Evolutionary conservation across 176 grass and related monocot genomes (phyloP).

Genomic region (Lolium perenne): DNA sequence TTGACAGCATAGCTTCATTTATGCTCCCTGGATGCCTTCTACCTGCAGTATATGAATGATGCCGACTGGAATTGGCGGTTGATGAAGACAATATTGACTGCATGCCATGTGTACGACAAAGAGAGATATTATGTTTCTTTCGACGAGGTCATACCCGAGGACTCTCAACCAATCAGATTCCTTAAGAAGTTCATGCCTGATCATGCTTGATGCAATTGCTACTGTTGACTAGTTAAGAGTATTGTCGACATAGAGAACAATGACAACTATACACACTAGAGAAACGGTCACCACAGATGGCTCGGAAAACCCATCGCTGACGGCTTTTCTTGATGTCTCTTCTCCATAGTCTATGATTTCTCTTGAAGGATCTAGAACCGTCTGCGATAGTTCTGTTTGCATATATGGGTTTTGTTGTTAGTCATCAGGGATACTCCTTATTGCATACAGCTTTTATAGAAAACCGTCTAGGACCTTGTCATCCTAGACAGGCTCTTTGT

Average conservation of each 20-base stretch:
- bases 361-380: not conserved
- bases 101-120: conserved; percentile 90
- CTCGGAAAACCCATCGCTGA: conserved; percentile 5
- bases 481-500: not conserved
- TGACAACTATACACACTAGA: not conserved
- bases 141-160: conserved; percentile 75
- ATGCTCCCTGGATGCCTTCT: conserved; percentile 27
- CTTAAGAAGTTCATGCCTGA: conserved; percentile 88
- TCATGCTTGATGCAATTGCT: conserved; percentile 59
- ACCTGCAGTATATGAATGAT: conserved; percentile 86
- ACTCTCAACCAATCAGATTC: conserved; percentile 83
- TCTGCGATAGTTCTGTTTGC: not conserved
- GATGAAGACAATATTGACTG: conserved; percentile 98
- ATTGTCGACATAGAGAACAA: conserved; percentile 26
- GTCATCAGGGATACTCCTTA: not conserved
- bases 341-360: not conserved
- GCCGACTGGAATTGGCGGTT: conserved; percentile 95
- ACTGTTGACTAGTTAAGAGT: conserved; percentile 37
- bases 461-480: not conserved
- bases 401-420: too few species aligned
- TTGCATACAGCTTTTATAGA: not conserved
- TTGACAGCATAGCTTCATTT: conserved; percentile 39
- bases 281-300: not conserved
- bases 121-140: conserved; percentile 90
- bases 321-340: not conserved